phyloP scores from a whole-genome alignment of 441 rosid species.

The Erodium texanum region DNA sequence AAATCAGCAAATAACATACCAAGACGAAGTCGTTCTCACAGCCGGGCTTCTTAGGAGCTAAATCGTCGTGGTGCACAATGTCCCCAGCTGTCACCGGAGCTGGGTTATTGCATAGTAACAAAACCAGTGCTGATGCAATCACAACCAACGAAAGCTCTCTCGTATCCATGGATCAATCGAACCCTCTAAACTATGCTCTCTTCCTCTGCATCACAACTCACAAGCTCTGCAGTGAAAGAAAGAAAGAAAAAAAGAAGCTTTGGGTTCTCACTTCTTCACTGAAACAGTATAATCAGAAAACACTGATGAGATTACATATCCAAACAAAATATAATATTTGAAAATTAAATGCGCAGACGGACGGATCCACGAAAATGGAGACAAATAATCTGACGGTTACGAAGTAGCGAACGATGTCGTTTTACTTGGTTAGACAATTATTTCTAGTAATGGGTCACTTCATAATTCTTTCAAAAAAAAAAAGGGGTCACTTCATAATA shows the following conservation, averaged over 20 bases:
- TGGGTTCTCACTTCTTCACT: too few species aligned
- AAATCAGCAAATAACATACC: too few species aligned
- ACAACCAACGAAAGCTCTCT: slow-evolving; percentile 28
- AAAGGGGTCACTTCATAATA: too few species aligned
- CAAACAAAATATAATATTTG: too few species aligned
- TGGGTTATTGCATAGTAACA: slow-evolving; percentile 27
- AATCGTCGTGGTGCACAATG: slow-evolving; percentile 76
- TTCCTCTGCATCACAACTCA: slow-evolving; percentile 25
- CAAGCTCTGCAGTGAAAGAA: slow-evolving; percentile 4
- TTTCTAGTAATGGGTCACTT: too few species aligned
- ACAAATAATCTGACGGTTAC: too few species aligned
- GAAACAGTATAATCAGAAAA: too few species aligned
- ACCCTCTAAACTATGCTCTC: slow-evolving; percentile 13
- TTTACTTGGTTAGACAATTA: not conserved
- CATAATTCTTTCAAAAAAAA: too few species aligned
- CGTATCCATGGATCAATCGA: slow-evolving; percentile 47
- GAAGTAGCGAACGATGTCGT: too few species aligned
- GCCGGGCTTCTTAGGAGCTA: slow-evolving; percentile 93
- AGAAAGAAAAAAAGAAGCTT: not conserved
- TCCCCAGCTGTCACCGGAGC: slow-evolving; percentile 65
- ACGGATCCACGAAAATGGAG: too few species aligned
- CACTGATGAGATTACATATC: too few species aligned
- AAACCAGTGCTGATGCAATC: slow-evolving; percentile 32
- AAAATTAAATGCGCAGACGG: too few species aligned
- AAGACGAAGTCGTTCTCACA: slow-evolving; percentile 91